A percentile compares a stretch with the other conserved stretches of the same genome.
Evolutionary conservation across 495 filamentous ascomycete species (phyloP).

Genomic region (Aspergillus biplanus): DNA sequence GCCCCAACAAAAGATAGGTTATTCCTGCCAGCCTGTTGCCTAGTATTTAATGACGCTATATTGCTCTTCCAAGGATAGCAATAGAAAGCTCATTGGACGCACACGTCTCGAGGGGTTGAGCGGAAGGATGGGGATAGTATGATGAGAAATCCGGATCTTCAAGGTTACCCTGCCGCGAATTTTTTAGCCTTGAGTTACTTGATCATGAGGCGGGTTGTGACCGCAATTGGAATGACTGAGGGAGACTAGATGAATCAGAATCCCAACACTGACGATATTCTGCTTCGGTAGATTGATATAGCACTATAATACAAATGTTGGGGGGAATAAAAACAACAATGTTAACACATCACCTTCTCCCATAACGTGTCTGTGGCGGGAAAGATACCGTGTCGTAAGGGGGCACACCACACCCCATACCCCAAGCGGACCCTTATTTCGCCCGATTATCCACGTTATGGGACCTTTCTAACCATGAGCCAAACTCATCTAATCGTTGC

Average conservation of each 20-base stretch:
- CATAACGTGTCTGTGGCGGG: too few species aligned
- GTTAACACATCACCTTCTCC: too few species aligned
- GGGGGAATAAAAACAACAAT: too few species aligned
- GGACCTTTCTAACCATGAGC: conserved; percentile 56
- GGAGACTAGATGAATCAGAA: neutral
- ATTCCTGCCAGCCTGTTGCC: neutral
- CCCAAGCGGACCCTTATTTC: conserved; percentile 19
- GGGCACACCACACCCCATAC: neutral
- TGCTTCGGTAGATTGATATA: neutral
- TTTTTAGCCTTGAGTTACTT: too few species aligned
- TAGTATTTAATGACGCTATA: neutral
- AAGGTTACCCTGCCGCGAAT: too few species aligned
- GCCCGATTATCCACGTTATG: conserved; percentile 32
- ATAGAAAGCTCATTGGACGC: too few species aligned
- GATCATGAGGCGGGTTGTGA: neutral
- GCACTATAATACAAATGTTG: neutral
- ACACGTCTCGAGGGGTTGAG: too few species aligned
- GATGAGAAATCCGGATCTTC: too few species aligned
- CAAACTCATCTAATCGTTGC: conserved; percentile 57
- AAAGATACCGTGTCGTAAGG: neutral
- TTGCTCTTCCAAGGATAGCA: neutral
- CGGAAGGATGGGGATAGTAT: too few species aligned
- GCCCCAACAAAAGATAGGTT: neutral
- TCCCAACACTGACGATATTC: neutral
- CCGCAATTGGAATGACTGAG: neutral